phyloP scores from a whole-genome alignment of 2,329 filamentous ascomycete species.

The Trichothecium roseum region DNA sequence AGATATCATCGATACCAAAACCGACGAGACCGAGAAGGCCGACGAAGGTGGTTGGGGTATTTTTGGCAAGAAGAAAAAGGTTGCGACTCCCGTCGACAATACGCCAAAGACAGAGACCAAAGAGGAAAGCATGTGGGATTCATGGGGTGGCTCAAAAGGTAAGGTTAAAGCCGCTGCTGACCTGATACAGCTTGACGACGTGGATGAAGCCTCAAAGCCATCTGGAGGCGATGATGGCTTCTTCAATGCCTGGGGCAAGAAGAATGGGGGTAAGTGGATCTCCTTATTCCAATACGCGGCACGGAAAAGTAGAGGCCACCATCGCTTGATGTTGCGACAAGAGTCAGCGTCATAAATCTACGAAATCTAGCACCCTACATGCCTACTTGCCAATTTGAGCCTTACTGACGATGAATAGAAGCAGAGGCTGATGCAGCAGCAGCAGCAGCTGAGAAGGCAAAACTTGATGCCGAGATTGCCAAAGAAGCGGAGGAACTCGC shows the following conservation, averaged over 20 bases:
- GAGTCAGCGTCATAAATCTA: too few species aligned
- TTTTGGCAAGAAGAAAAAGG: conserved; percentile 6
- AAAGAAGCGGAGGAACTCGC: conserved; percentile 12
- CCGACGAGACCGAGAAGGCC: neutral
- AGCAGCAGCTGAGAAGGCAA: conserved; percentile 11
- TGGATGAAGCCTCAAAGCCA: neutral
- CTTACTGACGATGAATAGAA: conserved; percentile 8
- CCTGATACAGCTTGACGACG: conserved; percentile 24
- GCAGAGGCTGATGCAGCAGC: conserved; percentile 17
- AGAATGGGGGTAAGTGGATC: conserved; percentile 31
- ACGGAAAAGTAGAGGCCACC: too few species aligned
- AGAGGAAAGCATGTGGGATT: conserved; percentile 13
- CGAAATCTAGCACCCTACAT: too few species aligned
- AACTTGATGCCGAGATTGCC: conserved; percentile 7
- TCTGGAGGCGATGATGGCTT: conserved; percentile 36
- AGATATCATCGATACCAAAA: neutral
- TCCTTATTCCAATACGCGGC: neutral
- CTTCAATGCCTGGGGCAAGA: conserved; percentile 46
- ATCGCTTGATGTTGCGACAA: too few species aligned
- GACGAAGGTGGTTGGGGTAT: conserved; percentile 12
- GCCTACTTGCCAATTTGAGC: neutral
- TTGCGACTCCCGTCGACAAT: conserved; percentile 6
- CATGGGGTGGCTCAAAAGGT: conserved; percentile 14
- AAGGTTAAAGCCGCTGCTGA: conserved; percentile 27
- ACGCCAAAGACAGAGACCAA: conserved; percentile 4